Percentiles rank a stretch among this genome's conserved stretches.
phyloP scores from a whole-genome alignment of 2,329 filamentous ascomycete genomes.

The Venturia pyrina region DNA sequence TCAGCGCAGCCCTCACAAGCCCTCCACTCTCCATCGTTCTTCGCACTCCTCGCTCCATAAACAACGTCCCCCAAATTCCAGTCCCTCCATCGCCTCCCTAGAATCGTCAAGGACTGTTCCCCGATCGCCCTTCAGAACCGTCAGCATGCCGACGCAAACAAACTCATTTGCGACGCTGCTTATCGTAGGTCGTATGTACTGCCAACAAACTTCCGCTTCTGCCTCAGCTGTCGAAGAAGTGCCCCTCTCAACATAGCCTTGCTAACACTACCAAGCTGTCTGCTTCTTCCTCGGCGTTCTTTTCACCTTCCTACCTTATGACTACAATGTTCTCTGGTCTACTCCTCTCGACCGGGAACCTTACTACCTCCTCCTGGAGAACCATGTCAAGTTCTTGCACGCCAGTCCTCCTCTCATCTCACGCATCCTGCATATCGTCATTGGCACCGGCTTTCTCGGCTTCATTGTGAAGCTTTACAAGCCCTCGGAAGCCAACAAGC shows the following conservation, averaged over 20 bases:
- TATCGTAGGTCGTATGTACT: constrained; percentile 78
- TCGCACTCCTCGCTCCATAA: not conserved
- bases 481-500: constrained; percentile 85
- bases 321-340: constrained; percentile 80
- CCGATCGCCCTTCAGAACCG: not conserved
- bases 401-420: constrained; percentile 83
- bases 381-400: constrained; percentile 84
- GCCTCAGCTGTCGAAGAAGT: constrained; percentile 7
- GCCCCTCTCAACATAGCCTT: not conserved
- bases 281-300: constrained; percentile 98
- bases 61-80: not conserved
- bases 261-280: constrained; percentile 37
- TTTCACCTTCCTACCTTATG: constrained; percentile 94
- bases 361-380: constrained; percentile 79
- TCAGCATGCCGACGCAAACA: constrained; percentile 9
- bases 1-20: not conserved
- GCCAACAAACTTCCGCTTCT: constrained; percentile 13
- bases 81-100: not conserved
- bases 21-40: not conserved
- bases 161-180: constrained; percentile 88
- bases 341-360: constrained; percentile 51
- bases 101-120: not conserved
- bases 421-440: constrained; percentile 88
- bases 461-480: constrained; percentile 93
- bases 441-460: constrained; percentile 75